Percentiles rank a stretch among this genome's conserved stretches.
Evolutionary conservation across 768 basidiomycete genomes (phyloP).

Genomic region (Gymnopilus dilepis): DNA sequence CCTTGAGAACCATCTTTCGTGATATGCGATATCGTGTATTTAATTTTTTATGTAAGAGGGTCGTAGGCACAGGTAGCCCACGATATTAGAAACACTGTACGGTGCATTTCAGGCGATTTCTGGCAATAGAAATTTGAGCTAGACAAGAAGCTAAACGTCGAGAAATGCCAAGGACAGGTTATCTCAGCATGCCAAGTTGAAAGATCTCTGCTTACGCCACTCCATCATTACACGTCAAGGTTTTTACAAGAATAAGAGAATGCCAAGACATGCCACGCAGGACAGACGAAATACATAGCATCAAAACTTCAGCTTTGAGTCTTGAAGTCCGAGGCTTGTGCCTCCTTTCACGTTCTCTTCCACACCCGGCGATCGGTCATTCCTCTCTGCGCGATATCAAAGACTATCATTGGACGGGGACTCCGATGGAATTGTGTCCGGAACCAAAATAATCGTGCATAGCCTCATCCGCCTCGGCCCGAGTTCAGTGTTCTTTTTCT

Average conservation of each 20-base stretch:
- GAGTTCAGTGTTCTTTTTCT: conserved; percentile 1
- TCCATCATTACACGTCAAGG: not conserved
- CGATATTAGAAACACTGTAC: too few species aligned
- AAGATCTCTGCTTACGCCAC: not conserved
- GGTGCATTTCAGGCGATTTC: too few species aligned
- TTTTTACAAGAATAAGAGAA: not conserved
- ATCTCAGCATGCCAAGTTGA: not conserved
- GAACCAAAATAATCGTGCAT: not conserved
- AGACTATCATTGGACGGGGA: not conserved
- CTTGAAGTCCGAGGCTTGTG: not conserved
- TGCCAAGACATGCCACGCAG: conserved; percentile 1
- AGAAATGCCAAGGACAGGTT: not conserved
- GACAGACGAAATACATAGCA: not conserved
- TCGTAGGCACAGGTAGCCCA: too few species aligned
- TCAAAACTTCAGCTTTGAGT: too few species aligned
- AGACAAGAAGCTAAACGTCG: not conserved
- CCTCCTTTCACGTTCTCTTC: conserved; percentile 1
- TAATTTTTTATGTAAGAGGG: too few species aligned
- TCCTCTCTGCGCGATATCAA: not conserved
- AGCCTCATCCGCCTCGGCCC: not conserved
- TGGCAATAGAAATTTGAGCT: too few species aligned
- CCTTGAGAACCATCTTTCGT: conserved; percentile 25
- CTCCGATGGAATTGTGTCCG: not conserved
- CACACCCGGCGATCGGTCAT: conserved; percentile 1
- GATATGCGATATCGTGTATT: too few species aligned